phyloP scores from a whole-genome alignment of 257 asterid genomes.

The Fraxinus pennsylvanica region DNA sequence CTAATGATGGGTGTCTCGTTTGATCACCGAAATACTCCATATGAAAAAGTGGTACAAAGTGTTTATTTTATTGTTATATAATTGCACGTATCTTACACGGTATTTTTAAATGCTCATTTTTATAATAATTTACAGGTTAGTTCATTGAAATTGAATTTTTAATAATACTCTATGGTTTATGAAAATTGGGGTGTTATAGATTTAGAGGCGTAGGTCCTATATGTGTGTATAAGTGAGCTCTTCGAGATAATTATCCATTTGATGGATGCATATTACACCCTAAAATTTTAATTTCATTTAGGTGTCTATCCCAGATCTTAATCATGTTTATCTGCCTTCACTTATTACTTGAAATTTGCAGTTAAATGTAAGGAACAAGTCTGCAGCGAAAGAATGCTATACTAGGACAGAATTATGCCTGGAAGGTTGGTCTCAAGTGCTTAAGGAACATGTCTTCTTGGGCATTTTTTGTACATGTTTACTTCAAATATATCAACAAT shows the following conservation, averaged over 20 bases:
- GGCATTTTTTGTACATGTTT: slow-evolving; percentile 11
- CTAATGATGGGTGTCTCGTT: no score
- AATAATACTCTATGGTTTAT: no score
- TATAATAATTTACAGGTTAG: no score
- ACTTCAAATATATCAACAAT: slow-evolving; percentile 6
- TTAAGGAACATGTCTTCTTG: slow-evolving; percentile 16
- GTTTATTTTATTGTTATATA: no score
- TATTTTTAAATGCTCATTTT: no score
- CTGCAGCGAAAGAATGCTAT: slow-evolving; percentile 94
- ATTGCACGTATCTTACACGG: no score
- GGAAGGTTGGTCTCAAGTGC: slow-evolving; percentile 63
- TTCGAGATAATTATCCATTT: background rate
- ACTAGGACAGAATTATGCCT: slow-evolving; percentile 81
- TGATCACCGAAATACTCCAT: no score
- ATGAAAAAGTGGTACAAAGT: no score
- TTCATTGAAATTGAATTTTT: no score
- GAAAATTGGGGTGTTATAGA: background rate
- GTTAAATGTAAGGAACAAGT: slow-evolving; percentile 93
- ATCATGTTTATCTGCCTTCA: slow-evolving; percentile 29
- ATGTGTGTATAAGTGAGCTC: background rate
- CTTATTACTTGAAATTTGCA: slow-evolving; percentile 35
- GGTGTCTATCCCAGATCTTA: slow-evolving; percentile 15
- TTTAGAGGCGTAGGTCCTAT: background rate
- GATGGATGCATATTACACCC: background rate
- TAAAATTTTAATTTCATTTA: background rate